phyloP scores from a whole-genome alignment of 2,329 filamentous ascomycete species.

The Cercospora berteroae region DNA sequence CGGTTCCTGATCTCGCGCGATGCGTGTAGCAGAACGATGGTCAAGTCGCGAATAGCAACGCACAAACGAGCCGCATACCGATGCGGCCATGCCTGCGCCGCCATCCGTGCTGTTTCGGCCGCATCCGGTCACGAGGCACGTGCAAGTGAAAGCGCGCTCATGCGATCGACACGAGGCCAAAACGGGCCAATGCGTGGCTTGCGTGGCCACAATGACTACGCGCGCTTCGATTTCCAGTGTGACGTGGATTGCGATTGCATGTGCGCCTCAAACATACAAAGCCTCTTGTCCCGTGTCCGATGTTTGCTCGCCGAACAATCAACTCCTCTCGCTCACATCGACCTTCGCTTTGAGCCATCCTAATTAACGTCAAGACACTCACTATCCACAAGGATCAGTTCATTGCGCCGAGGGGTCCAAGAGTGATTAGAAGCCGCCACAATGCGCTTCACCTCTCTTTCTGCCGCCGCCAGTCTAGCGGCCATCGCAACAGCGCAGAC shows the following conservation, averaged over 20 bases:
- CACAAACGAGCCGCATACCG: not conserved
- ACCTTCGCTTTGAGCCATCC: not conserved
- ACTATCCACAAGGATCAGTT: not conserved
- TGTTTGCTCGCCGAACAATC: not conserved
- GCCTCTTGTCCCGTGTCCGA: not conserved
- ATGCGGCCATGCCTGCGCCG: not conserved
- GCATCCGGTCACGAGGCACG: not conserved
- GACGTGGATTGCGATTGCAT: slow-evolving; percentile 8
- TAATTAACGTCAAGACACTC: not conserved
- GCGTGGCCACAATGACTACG: slow-evolving; percentile 2
- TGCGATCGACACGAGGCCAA: slow-evolving; percentile 1
- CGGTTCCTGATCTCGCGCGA: not conserved
- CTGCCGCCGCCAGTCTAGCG: slow-evolving; percentile 39
- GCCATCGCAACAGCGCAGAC: slow-evolving; percentile 67
- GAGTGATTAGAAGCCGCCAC: slow-evolving; percentile 8
- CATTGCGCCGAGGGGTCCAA: not conserved
- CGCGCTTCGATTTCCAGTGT: not conserved
- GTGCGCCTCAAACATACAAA: not conserved
- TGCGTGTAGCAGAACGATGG: not conserved
- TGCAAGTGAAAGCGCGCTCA: not conserved
- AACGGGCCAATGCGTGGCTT: slow-evolving; percentile 3
- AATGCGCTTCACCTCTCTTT: slow-evolving; percentile 36
- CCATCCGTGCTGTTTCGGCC: not conserved
- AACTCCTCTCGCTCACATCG: not conserved
- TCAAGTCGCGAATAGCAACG: not conserved